Conservation (phyloP, 1,139 yeast species). For the Scheffersomyces insectosa region DNA sequence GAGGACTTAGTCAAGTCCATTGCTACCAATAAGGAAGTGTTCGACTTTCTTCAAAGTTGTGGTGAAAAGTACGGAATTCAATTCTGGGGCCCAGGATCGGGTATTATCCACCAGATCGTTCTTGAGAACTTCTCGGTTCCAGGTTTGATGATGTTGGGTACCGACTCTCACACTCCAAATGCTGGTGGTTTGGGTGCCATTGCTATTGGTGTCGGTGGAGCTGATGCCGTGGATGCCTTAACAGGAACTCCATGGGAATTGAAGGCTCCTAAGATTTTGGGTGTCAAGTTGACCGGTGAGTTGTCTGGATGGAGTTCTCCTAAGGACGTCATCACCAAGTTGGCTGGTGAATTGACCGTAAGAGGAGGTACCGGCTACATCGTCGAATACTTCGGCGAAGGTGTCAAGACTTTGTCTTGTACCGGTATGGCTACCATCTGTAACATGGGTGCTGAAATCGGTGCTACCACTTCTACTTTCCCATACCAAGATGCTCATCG, state of each 20-base stretch:
- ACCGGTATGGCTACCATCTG: conserved; percentile 99
- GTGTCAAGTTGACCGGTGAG: conserved; percentile 86
- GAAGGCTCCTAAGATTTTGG: conserved; percentile 91
- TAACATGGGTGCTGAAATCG: conserved; percentile 99
- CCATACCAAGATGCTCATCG: conserved; percentile 90
- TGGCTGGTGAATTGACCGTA: conserved; percentile 89
- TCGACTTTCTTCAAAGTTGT: conserved; percentile 87
- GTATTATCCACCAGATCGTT: conserved; percentile 96
- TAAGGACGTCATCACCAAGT: conserved; percentile 87
- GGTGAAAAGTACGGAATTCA: conserved; percentile 92
- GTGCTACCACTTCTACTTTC: conserved; percentile 96
- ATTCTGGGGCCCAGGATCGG: conserved; percentile 99
- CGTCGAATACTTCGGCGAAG: conserved; percentile 94
- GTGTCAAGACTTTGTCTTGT: conserved; percentile 81
- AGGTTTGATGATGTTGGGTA: conserved; percentile 93
- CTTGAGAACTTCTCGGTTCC: conserved; percentile 94
- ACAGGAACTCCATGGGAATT: conserved; percentile 99
- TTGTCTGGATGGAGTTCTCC: conserved; percentile 94
- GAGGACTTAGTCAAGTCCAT: conserved; percentile 73
- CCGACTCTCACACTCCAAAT: conserved; percentile 96
- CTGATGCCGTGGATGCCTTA: conserved; percentile 96
- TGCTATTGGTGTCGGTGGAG: conserved; percentile 99
- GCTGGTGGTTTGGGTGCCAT: conserved; percentile 98
- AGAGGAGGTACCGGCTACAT: conserved; percentile 97
- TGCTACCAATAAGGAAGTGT: conserved; percentile 87